Evolutionary conservation across 1,284 basidiomycete genomes (phyloP), one percentile per base, ranked within the genome.

Genomic region (Porogramme epimiltina): DNA sequence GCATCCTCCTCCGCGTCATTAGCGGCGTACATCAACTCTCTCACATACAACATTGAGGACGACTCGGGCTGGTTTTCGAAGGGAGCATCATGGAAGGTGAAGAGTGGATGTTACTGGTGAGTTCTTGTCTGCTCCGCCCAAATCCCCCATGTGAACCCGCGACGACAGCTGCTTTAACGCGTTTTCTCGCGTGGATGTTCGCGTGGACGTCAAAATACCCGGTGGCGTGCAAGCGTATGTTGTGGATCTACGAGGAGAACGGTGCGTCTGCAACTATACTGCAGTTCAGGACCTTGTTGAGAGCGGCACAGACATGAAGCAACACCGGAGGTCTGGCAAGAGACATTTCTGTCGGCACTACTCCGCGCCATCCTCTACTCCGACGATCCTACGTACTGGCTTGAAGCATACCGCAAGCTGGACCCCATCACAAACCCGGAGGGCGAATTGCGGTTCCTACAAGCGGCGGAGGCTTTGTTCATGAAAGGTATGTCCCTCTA

Each of bases 191-290:
- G 92, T 99, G 34, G 97, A 99, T 65, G 87, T 99, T 22, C 85
- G 96, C 38, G 95, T 99, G 6, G 96, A 99, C 60, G 97, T 98
- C 52, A 96, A 96, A 71, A 99, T 99, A 46, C 97, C 97, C 0
- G 96, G 96, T 38, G 95, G 95, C 22, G 97, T 99, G 2, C 86
- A 91, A 62, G 92, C 96, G 8, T 98, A 98, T 69, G 88, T 93
- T 24, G 87, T 99, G 22, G 97, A 99, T 71, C 71, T 97, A 48
- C 85, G 96, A 22, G 96, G 97, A 20, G 95, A 99, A 69, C 78
- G 91, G 92, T 93, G 63, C 59, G 84, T 73, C 10, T 24, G 16
- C 3, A 22, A 25, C 31, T 18, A 34, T 4, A 9, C 5, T 6
- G 20, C 6, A 15, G 19, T 25, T 22, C 18, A 5, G 19, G 5